Evolutionary conservation across 2,329 filamentous ascomycete species (phyloP).

Genomic region (Aspergillus tamarii): DNA sequence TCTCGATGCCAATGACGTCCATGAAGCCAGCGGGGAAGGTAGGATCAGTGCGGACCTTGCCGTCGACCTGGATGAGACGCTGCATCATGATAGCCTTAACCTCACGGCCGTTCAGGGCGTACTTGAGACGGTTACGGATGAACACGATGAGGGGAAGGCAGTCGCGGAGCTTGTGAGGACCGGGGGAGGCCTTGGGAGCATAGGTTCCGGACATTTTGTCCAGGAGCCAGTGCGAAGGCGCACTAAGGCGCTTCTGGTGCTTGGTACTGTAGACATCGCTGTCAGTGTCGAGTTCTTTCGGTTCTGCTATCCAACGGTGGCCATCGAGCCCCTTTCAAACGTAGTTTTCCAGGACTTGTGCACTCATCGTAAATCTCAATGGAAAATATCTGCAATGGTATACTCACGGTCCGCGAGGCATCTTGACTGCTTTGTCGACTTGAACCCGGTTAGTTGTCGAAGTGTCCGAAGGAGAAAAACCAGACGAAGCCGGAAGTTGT

Average conservation of each 20-base stretch:
- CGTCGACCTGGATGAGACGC: slow-evolving; percentile 99
- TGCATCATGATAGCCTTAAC: slow-evolving; percentile 98
- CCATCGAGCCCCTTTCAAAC: background rate
- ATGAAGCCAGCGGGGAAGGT: slow-evolving; percentile 99
- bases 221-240: slow-evolving; percentile 98
- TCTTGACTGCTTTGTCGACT: slow-evolving; percentile 51
- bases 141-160: slow-evolving; percentile 99
- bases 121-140: slow-evolving; percentile 92
- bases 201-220: slow-evolving; percentile 97
- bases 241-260: slow-evolving; percentile 99
- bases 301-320: background rate
- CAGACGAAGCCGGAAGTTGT: slow-evolving; percentile 22
- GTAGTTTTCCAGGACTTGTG: background rate
- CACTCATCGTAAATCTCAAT: background rate
- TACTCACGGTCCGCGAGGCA: slow-evolving; percentile 63
- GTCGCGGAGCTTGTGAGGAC: slow-evolving; percentile 99
- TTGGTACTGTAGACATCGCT: slow-evolving; percentile 71
- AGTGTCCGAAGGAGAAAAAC: slow-evolving; percentile 35
- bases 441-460: slow-evolving; percentile 41
- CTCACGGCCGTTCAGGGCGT: slow-evolving; percentile 98
- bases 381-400: background rate
- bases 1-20: slow-evolving; percentile 99
- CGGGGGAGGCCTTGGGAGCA: slow-evolving; percentile 69
- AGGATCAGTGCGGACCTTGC: slow-evolving; percentile 98
- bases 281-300: slow-evolving; percentile 26